These are phyloP conservation scores for Penicillium palitans DNA, from an alignment of 2,329 filamentous ascomycete genomes.

Conservation along the genomic window DNA sequence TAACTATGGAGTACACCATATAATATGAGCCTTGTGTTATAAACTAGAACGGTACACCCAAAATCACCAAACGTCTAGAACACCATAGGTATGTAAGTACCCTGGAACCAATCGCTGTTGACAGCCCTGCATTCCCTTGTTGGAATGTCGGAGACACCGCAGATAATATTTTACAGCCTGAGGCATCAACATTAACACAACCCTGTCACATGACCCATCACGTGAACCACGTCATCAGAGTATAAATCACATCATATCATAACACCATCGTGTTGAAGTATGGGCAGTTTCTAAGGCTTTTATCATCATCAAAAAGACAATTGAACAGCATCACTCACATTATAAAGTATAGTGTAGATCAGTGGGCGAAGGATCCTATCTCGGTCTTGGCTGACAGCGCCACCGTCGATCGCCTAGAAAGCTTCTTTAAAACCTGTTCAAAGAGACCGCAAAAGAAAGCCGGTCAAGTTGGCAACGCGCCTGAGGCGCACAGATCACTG, in stretches of 20 bases:
- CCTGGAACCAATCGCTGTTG: not conserved
- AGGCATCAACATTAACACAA: not conserved
- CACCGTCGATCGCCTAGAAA: conserved; percentile 11
- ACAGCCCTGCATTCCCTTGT: conserved; percentile 1
- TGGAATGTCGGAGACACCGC: not conserved
- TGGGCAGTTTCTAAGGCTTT: not conserved
- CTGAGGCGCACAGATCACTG: not conserved
- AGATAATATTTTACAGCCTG: not conserved
- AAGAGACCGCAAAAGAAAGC: not conserved
- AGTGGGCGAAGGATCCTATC: not conserved
- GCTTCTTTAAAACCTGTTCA: conserved; percentile 7
- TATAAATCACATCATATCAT: not conserved
- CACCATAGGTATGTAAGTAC: not conserved
- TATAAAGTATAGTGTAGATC: not conserved
- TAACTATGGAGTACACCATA: too few species aligned
- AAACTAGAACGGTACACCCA: not conserved
- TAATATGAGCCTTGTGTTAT: not conserved
- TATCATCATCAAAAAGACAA: not conserved
- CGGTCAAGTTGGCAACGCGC: not conserved
- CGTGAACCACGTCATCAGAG: not conserved
- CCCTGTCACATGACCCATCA: not conserved
- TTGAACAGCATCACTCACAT: not conserved
- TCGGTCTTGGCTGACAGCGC: conserved; percentile 7
- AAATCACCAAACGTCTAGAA: not conserved
- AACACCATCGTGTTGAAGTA: not conserved